Conservation (phyloP, 2,329 filamentous ascomycete species). For the Westerdykella aurantiaca region DNA sequence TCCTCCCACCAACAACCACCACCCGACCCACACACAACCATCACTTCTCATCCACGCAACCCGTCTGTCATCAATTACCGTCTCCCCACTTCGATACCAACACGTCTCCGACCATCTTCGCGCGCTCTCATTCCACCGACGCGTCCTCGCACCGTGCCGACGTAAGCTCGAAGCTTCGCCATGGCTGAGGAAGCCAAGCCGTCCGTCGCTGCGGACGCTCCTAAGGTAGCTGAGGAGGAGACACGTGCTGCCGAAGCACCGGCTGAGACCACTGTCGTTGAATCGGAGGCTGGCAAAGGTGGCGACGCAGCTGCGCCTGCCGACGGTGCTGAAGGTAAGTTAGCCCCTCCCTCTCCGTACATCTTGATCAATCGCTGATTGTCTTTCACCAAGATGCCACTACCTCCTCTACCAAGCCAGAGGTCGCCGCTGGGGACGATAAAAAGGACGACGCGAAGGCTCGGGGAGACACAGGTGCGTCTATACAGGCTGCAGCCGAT, state of each 20-base stretch:
- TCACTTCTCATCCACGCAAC: conserved; percentile 31
- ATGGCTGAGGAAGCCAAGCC: conserved; percentile 35
- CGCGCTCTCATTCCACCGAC: conserved; percentile 24
- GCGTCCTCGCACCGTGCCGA: conserved; percentile 33
- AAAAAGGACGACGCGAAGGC: conserved; percentile 15
- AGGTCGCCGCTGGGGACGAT: conserved; percentile 20
- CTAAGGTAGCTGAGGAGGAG: conserved; percentile 24
- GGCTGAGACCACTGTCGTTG: conserved; percentile 22
- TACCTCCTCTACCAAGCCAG: conserved; percentile 14
- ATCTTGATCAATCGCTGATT: conserved; percentile 12
- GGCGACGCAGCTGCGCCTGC: conserved; percentile 25
- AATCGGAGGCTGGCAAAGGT: conserved; percentile 25
- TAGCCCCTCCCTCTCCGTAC: conserved; percentile 1
- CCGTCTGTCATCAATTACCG: conserved; percentile 28
- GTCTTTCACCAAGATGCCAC: conserved; percentile 13
- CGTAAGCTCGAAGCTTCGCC: conserved; percentile 25
- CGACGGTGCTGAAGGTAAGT: conserved; percentile 26
- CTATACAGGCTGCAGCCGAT: too few relatives aligned
- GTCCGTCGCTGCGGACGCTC: conserved; percentile 20
- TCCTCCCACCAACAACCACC: conserved; percentile 24
- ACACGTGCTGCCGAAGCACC: conserved; percentile 27
- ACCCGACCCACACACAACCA: conserved; percentile 29
- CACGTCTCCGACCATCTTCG: conserved; percentile 25
- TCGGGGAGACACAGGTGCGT: conserved; percentile 23
- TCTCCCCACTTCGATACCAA: conserved; percentile 20